Evolutionary conservation across 345 rosid genomes (phyloP), one percentile per base, ranked within the genome.

Genomic region (Arabidopsis suecica): DNA sequence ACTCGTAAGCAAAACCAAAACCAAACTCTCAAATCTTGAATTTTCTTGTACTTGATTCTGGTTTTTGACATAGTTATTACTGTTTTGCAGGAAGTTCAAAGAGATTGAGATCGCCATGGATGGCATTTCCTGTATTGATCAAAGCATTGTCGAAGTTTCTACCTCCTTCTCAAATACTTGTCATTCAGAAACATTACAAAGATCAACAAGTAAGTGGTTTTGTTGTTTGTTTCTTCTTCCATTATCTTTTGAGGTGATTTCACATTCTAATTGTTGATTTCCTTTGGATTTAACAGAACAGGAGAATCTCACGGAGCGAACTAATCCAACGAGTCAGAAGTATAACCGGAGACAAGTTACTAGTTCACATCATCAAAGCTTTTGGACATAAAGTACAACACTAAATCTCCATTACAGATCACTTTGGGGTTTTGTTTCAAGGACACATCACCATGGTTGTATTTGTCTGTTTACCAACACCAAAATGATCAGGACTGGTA

Each of bases 81-180:
- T 48, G 13, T 14, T 59, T 25, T 61, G 74, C 68, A 53, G 84
- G 78, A 14, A 36, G 76, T 2, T n/a, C 61, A 57, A 82, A 78
- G 70, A 74, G 33, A 41, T 84, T 87, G 49, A 87, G 78, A 72
- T 90, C 93, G 1, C 97, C 97, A 7, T 91, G 95, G 93, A 85
- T 94, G 85, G 84, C 91, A 5, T 88, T 91, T 76, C 84, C 92
- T 38, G 78, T 80, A 59, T 81, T 88, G 40, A 84, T 95, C 51
- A 76, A 89, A 9, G 82, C 83, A 34, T 84, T 95, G 5, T 86
- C 93, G 0, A 82, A 86, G 82, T 83, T 82, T 58, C 62, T 95
- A 69, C 72, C 90, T 55, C 80, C 87, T 30, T 49, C 80, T 0
- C 57, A 79, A 5, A 56, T 89, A 44, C 40, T 50, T 32, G 68